phyloP scores from a whole-genome alignment of 2,329 filamentous ascomycete genomes.

The Paracamarosporium sp. region DNA sequence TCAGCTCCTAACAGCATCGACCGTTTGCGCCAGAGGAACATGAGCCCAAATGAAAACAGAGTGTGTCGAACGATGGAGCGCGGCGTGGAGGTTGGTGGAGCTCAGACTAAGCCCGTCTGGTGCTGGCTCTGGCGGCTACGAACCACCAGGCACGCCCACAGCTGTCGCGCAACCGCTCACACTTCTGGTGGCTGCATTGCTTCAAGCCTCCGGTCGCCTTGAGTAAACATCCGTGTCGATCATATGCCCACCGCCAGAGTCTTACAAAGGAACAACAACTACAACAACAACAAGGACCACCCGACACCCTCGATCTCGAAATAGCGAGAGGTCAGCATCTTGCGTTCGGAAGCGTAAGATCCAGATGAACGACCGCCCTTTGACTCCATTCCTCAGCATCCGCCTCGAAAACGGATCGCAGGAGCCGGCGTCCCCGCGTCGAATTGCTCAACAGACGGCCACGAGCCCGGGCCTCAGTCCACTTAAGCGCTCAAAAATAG shows the following conservation, averaged over 20 bases:
- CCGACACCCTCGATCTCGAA: conserved; percentile 15
- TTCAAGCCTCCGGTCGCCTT: conserved; percentile 10
- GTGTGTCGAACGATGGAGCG: background rate
- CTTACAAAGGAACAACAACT: background rate
- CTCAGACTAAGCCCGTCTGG: background rate
- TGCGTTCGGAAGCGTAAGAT: conserved; percentile 22
- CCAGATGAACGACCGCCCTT: conserved; percentile 13
- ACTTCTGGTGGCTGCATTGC: conserved; percentile 17
- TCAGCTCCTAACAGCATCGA: background rate
- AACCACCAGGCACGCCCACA: background rate
- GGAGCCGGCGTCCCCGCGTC: conserved; percentile 1
- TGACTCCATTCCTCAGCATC: background rate
- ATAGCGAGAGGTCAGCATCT: conserved; percentile 18
- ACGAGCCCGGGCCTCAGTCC: background rate
- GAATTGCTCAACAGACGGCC: background rate
- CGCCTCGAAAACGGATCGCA: conserved; percentile 12
- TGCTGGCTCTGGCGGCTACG: conserved; percentile 15
- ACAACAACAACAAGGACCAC: too few relatives aligned
- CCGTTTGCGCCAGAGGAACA: background rate
- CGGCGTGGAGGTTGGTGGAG: conserved; percentile 1
- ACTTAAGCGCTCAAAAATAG: conserved; percentile 40
- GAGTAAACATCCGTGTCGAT: conserved; percentile 7
- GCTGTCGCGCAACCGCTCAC: conserved; percentile 16
- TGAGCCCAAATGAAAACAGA: background rate
- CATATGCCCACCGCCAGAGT: background rate